Evolutionary conservation across 2,329 filamentous ascomycete species (phyloP).

Genomic region (Fusarium stilboides): DNA sequence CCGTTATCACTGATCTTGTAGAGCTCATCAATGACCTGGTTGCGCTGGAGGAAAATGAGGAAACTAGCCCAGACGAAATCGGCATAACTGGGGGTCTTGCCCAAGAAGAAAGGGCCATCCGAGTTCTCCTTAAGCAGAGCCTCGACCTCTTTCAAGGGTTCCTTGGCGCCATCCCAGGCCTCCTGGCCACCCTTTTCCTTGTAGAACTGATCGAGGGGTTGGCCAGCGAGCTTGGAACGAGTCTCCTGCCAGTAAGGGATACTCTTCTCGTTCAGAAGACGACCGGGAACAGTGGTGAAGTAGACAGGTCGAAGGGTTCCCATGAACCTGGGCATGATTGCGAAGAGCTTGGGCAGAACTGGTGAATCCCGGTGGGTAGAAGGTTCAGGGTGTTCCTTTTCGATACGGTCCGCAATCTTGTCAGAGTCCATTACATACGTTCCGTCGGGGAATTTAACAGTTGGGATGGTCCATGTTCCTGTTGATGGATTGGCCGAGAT

Average conservation of each 20-base stretch:
- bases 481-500: conserved; percentile 40
- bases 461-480: conserved; percentile 60
- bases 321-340: conserved; percentile 55
- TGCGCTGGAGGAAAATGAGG: conserved; percentile 59
- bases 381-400: conserved; percentile 71
- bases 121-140: conserved; percentile 68
- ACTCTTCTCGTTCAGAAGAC: conserved; percentile 67
- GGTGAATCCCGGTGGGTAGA: conserved; percentile 71
- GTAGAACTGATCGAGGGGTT: conserved; percentile 66
- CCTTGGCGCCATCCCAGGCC: conserved; percentile 63
- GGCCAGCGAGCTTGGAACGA: conserved; percentile 65
- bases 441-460: conserved; percentile 69
- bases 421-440: conserved; percentile 75
- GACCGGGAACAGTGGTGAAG: conserved; percentile 64
- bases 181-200: conserved; percentile 64
- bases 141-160: conserved; percentile 55
- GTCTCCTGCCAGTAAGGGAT: conserved; percentile 70
- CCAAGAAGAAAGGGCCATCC: conserved; percentile 74
- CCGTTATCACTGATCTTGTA: conserved; percentile 57
- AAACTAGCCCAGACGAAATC: conserved; percentile 71
- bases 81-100: conserved; percentile 68
- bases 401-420: conserved; percentile 71
- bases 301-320: conserved; percentile 58
- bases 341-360: conserved; percentile 61
- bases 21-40: conserved; percentile 55